A percentile compares a stretch with the other conserved stretches of the same genome.
Evolutionary conservation across 1,284 basidiomycete genomes (phyloP).

Genomic region (Phellinidium pouzarii): DNA sequence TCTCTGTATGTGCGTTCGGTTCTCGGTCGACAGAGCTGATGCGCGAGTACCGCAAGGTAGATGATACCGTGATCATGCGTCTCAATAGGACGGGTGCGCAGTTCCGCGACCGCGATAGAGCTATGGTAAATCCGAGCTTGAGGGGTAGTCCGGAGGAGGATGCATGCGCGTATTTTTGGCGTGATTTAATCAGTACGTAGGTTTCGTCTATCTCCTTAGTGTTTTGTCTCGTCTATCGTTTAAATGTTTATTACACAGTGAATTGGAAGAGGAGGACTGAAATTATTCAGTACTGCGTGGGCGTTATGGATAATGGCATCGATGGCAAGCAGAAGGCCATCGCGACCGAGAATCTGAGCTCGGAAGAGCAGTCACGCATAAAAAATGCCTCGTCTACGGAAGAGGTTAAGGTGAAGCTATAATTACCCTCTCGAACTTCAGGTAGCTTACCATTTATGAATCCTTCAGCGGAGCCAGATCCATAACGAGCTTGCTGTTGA

Average conservation of each 20-base stretch:
- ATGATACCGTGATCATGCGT: slow-evolving; percentile 79
- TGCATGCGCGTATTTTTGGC: slow-evolving; percentile 77
- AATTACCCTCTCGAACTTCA: background rate
- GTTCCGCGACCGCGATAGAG: slow-evolving; percentile 66
- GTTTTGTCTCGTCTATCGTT: background rate
- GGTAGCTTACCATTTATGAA: background rate
- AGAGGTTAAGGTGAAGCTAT: slow-evolving; percentile 60
- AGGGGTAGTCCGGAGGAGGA: slow-evolving; percentile 55
- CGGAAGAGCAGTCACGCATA: slow-evolving; percentile 39
- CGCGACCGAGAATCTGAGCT: slow-evolving; percentile 37
- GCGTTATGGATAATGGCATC: slow-evolving; percentile 62
- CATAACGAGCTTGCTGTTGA: slow-evolving; percentile 77
- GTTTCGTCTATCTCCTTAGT: background rate
- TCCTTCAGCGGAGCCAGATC: slow-evolving; percentile 64
- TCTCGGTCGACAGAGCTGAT: slow-evolving; percentile 60
- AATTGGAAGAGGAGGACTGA: slow-evolving; percentile 81
- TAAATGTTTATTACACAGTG: slow-evolving; percentile 34
- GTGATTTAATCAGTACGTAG: slow-evolving; percentile 70
- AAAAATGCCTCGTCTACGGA: slow-evolving; percentile 59
- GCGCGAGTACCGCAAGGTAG: slow-evolving; percentile 77
- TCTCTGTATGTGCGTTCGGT: background rate
- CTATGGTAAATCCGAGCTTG: slow-evolving; percentile 28
- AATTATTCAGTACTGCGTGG: slow-evolving; percentile 74
- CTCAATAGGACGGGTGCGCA: slow-evolving; percentile 78
- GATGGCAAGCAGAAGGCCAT: slow-evolving; percentile 49